A percentile compares a stretch with the other conserved stretches of the same genome.
phyloP scores from a whole-genome alignment of 805 yeast genomes.

The Yamadazyma sp. region DNA sequence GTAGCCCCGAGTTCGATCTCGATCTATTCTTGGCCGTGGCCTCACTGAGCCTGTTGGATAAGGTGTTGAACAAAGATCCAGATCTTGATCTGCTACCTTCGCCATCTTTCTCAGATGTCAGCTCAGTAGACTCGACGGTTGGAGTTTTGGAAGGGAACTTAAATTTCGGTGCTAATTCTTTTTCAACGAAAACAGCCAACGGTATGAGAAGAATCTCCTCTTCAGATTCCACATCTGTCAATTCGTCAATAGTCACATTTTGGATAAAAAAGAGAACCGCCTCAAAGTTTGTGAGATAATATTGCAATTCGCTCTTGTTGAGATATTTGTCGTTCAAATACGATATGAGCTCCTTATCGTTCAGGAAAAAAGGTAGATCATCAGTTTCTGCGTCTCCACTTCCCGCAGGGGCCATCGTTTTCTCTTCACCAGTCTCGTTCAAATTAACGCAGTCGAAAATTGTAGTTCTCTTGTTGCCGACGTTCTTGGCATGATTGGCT shows the following conservation, averaged over 20 bases:
- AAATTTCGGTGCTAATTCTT: slow-evolving; percentile 25
- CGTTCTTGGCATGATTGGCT: slow-evolving; percentile 6
- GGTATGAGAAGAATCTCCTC: slow-evolving; percentile 22
- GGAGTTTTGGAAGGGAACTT: slow-evolving; percentile 22
- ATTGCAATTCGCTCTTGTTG: slow-evolving; percentile 39
- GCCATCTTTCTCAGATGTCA: slow-evolving; percentile 1
- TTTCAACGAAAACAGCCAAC: slow-evolving; percentile 31
- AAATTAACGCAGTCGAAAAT: slow-evolving; percentile 34
- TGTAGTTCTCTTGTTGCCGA: slow-evolving; percentile 17
- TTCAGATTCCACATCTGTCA: slow-evolving; percentile 15
- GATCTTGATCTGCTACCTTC: slow-evolving; percentile 33
- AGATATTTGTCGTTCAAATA: slow-evolving; percentile 27
- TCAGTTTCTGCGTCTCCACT: slow-evolving; percentile 7
- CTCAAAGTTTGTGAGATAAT: slow-evolving; percentile 43
- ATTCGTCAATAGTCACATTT: slow-evolving; percentile 34
- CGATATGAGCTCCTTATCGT: slow-evolving; percentile 31
- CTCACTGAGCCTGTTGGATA: slow-evolving; percentile 31
- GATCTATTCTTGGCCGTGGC: slow-evolving; percentile 30
- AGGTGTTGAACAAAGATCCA: slow-evolving; percentile 37
- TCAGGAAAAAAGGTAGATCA: slow-evolving; percentile 21
- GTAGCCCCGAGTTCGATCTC: slow-evolving; percentile 25
- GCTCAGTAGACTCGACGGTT: background rate
- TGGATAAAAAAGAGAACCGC: slow-evolving; percentile 39
- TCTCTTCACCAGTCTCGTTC: slow-evolving; percentile 8
- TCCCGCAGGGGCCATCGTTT: background rate